Percentiles rank a stretch among this genome's conserved stretches.
These are phyloP conservation scores for Magnusiomyces suaveolens DNA, from an alignment of 1,139 yeast species.

Conservation along the genomic window DNA sequence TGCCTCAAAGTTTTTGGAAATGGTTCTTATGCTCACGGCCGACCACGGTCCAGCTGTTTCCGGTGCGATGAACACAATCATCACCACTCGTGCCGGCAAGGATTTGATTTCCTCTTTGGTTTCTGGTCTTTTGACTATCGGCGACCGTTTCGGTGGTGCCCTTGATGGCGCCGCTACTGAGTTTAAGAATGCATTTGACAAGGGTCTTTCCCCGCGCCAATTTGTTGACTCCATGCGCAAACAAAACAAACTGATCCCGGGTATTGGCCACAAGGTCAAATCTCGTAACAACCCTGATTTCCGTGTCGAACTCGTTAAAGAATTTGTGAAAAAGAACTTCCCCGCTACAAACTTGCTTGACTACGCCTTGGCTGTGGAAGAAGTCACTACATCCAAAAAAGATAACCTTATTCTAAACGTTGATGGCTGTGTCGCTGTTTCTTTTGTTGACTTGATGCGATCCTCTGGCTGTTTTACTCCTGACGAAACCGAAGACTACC, in stretches of 20 bases:
- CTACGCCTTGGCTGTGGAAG: slow-evolving; percentile 42
- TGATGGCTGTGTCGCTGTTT: slow-evolving; percentile 40
- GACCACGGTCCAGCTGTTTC: slow-evolving; percentile 43
- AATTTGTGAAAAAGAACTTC: slow-evolving; percentile 38
- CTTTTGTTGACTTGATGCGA: slow-evolving; percentile 38
- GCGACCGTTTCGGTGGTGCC: slow-evolving; percentile 42
- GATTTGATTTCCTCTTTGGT: slow-evolving; percentile 40
- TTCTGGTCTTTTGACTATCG: slow-evolving; percentile 38
- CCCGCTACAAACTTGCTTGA: slow-evolving; percentile 37
- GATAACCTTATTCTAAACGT: slow-evolving; percentile 40
- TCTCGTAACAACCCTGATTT: slow-evolving; percentile 41
- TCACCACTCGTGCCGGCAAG: slow-evolving; percentile 42
- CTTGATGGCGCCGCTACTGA: slow-evolving; percentile 41
- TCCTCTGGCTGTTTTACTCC: slow-evolving; percentile 38
- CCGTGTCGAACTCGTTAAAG: slow-evolving; percentile 42
- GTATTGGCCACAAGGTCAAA: slow-evolving; percentile 42
- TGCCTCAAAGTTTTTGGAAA: slow-evolving; percentile 39
- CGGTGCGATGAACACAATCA: slow-evolving; percentile 42
- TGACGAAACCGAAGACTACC: slow-evolving; percentile 39
- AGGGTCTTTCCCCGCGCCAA: slow-evolving; percentile 39
- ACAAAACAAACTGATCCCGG: slow-evolving; percentile 41
- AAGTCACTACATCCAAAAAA: slow-evolving; percentile 41
- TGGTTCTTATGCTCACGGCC: slow-evolving; percentile 42
- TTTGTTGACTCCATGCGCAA: slow-evolving; percentile 41
- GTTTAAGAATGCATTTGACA: slow-evolving; percentile 37